A percentile compares a stretch with the other conserved stretches of the same genome.
These are phyloP conservation scores for Flaveria bidentis DNA, from an alignment of 129 eudicot species.

Conservation along the genomic window DNA sequence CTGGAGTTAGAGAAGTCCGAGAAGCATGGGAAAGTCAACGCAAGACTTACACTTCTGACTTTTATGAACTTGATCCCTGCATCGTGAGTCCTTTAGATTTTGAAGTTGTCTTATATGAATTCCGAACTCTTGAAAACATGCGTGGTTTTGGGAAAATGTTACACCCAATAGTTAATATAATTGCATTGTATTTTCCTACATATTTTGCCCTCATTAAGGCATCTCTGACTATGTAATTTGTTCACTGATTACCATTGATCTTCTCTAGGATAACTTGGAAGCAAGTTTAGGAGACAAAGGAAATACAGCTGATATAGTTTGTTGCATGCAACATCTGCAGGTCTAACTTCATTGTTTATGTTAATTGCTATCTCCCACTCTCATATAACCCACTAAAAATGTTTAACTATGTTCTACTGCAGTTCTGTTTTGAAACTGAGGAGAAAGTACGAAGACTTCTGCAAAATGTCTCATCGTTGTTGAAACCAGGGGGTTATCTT, in stretches of 20 bases:
- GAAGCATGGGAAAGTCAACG: conserved; percentile 94
- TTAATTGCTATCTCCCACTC: neutral
- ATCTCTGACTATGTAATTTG: conserved; percentile 10
- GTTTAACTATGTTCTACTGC: conserved; percentile 31
- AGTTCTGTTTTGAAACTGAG: conserved; percentile 88
- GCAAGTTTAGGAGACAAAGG: conserved; percentile 54
- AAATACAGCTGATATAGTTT: conserved; percentile 75
- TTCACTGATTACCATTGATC: conserved; percentile 8
- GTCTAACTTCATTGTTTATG: conserved; percentile 32
- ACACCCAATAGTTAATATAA: neutral
- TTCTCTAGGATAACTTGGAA: conserved; percentile 66
- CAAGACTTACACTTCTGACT: conserved; percentile 77
- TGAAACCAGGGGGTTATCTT: conserved; percentile 96
- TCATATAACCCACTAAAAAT: conserved; percentile 4
- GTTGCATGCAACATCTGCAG: conserved; percentile 97
- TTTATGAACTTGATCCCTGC: conserved; percentile 84
- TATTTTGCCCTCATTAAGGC: conserved; percentile 6
- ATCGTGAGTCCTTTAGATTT: conserved; percentile 45
- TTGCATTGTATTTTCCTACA: conserved; percentile 3
- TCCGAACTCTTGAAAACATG: neutral
- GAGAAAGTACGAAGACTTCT: conserved; percentile 78
- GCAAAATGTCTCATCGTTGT: conserved; percentile 79
- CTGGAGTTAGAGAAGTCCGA: conserved; percentile 68
- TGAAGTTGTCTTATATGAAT: neutral
- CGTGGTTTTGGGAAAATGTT: conserved; percentile 3